These are phyloP conservation scores for Rosellinia necatrix DNA, from an alignment of 2,329 filamentous ascomycete genomes.

Conservation along the genomic window DNA sequence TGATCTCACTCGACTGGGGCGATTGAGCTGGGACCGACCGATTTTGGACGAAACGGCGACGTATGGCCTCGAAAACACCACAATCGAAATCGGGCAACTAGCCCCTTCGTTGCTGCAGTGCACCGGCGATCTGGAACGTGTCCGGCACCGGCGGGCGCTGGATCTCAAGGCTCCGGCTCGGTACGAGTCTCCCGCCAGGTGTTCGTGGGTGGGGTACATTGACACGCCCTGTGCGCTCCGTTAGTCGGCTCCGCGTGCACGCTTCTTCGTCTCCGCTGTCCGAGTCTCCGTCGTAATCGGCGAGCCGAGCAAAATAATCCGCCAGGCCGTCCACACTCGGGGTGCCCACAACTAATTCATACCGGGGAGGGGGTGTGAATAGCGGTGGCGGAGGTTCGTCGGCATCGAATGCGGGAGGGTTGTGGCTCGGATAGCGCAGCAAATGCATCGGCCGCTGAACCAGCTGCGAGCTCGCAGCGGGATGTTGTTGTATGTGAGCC, in stretches of 20 bases:
- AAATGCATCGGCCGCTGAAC: conserved; percentile 73
- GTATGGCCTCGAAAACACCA: conserved; percentile 6
- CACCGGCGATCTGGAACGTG: conserved; percentile 36
- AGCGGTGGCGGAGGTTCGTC: conserved; percentile 73
- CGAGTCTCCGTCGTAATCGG: conserved; percentile 65
- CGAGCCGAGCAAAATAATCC: conserved; percentile 84
- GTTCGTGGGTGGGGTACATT: conserved; percentile 63
- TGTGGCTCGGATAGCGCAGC: conserved; percentile 81
- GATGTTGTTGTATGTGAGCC: conserved; percentile 54
- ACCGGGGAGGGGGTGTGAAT: conserved; percentile 79
- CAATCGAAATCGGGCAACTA: conserved; percentile 28
- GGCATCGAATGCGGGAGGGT: conserved; percentile 84
- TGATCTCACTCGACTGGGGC: background rate
- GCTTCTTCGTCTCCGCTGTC: conserved; percentile 42
- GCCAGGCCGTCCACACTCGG: conserved; percentile 71
- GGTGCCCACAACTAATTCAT: conserved; percentile 76
- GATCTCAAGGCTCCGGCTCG: conserved; percentile 62
- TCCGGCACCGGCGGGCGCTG: conserved; percentile 46
- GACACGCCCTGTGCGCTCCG: conserved; percentile 58
- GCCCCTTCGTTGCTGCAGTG: conserved; percentile 34
- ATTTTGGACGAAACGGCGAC: background rate
- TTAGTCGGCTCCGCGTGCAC: conserved; percentile 46
- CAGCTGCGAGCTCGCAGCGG: conserved; percentile 30
- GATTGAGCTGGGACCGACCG: background rate
- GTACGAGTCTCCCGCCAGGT: conserved; percentile 56